Evolutionary conservation across 1,284 basidiomycete species (phyloP).

Genomic region (Apiotrichum siamense): DNA sequence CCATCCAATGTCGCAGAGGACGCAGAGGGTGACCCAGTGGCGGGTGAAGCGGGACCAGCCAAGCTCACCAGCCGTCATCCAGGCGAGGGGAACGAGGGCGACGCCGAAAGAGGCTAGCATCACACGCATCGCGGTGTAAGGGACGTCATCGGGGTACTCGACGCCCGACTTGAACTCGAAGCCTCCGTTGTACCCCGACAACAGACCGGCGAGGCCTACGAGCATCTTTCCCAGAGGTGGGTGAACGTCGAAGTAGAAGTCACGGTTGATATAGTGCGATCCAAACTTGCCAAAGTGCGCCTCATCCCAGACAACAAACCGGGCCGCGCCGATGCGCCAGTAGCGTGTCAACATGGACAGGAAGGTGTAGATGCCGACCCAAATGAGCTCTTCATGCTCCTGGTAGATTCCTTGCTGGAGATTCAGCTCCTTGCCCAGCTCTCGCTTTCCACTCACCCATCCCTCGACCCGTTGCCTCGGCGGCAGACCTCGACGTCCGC

Average conservation of each 20-base stretch:
- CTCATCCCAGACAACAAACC: conserved; percentile 95
- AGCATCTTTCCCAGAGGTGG: conserved; percentile 98
- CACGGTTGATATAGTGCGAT: conserved; percentile 71
- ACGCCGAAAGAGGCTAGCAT: conserved; percentile 92
- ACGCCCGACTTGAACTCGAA: conserved; percentile 95
- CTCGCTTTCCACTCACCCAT: conserved; percentile 30
- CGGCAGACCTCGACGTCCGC: conserved; percentile 37
- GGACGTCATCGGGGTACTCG: conserved; percentile 74
- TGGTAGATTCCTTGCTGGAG: conserved; percentile 65
- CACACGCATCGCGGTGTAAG: conserved; percentile 90
- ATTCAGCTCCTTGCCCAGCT: not conserved
- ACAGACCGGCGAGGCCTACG: conserved; percentile 82
- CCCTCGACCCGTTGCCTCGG: conserved; percentile 36
- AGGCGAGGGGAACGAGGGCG: conserved; percentile 88
- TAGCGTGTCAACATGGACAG: conserved; percentile 91
- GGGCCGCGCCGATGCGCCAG: conserved; percentile 83
- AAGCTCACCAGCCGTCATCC: conserved; percentile 94
- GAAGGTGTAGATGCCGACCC: conserved; percentile 80
- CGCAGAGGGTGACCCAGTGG: conserved; percentile 91
- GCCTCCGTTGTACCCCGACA: conserved; percentile 83
- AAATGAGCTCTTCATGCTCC: conserved; percentile 76
- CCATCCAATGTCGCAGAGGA: conserved; percentile 90
- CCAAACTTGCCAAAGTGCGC: conserved; percentile 98
- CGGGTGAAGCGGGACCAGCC: conserved; percentile 84
- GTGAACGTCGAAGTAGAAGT: conserved; percentile 64